Conservation (phyloP, 306 rosid genomes). For the Cajanus cajan region DNA sequence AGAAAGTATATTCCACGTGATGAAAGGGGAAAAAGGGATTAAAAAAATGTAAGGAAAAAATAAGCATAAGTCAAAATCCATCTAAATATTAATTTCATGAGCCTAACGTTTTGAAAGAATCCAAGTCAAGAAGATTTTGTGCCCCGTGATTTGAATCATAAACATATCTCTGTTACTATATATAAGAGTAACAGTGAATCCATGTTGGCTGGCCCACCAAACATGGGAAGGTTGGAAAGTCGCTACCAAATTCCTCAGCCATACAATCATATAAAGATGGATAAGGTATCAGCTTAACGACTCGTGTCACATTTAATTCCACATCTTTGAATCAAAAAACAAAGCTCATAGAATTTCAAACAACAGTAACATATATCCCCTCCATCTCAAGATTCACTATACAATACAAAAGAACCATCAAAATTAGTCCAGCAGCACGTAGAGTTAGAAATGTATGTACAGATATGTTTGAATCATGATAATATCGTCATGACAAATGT, state of each 20-base stretch:
- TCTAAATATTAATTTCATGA: background rate
- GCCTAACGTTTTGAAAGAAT: background rate
- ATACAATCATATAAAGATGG: constrained; percentile 38
- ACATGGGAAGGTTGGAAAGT: constrained; percentile 32
- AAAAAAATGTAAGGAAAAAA: background rate
- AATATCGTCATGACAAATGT: background rate
- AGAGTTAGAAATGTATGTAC: too few relatives aligned
- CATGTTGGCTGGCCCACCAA: constrained; percentile 50
- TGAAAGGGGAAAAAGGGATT: background rate
- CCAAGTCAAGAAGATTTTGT: background rate
- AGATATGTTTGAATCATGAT: too few relatives aligned
- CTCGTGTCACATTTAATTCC: constrained; percentile 23
- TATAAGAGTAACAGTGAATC: constrained; percentile 4
- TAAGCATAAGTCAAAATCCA: background rate
- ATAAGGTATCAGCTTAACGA: constrained; percentile 43
- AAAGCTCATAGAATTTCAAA: constrained; percentile 20
- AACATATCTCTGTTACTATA: background rate
- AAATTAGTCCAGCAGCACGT: too few relatives aligned
- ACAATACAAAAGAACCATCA: constrained; percentile 4
- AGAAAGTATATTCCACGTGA: background rate
- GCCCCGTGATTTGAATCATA: background rate
- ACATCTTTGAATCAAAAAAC: background rate
- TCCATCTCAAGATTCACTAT: constrained; percentile 23
- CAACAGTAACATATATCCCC: background rate
- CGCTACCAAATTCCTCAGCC: constrained; percentile 39